A percentile compares a stretch with the other conserved stretches of the same genome.
phyloP scores from a whole-genome alignment of 495 filamentous ascomycete species.

The Hypoxylon lienhwacheense region DNA sequence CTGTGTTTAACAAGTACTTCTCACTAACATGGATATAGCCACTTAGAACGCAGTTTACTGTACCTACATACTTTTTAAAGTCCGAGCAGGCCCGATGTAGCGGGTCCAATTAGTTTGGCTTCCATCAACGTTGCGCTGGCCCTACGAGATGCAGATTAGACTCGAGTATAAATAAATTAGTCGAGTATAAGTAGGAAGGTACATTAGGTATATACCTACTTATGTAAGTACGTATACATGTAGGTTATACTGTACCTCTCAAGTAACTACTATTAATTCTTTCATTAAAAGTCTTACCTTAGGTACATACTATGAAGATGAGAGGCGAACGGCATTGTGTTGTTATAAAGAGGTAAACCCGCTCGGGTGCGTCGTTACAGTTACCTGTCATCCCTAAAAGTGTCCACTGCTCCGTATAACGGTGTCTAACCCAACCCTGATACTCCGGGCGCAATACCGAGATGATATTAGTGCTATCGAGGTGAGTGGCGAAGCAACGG shows the following conservation, averaged over 20 bases:
- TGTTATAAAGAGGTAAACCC: not conserved
- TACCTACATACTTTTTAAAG: conserved; percentile 10
- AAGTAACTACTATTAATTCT: too few species aligned
- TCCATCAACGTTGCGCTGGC: conserved; percentile 8
- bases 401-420: too few species aligned
- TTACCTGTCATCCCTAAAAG: not conserved
- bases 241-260: too few species aligned
- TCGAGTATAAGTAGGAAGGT: not conserved
- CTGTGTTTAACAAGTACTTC: conserved; percentile 7
- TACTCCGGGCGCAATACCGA: not conserved
- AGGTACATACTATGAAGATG: too few species aligned
- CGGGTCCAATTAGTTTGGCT: conserved; percentile 10
- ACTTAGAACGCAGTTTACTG: not conserved
- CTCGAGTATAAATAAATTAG: not conserved
- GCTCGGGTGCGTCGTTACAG: conserved; percentile 6
- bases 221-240: not conserved
- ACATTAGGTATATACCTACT: not conserved
- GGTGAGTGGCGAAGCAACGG: conserved; percentile 10
- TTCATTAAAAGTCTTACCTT: too few species aligned
- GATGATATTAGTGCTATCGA: not conserved
- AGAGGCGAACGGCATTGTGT: too few species aligned
- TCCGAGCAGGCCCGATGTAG: conserved; percentile 22
- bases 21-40: conserved; percentile 1
- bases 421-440: too few species aligned
- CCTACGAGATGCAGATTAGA: conserved; percentile 21